These are phyloP conservation scores for Raddia guianensis DNA, from an alignment of 176 grass and related monocot genomes.

Conservation along the genomic window DNA sequence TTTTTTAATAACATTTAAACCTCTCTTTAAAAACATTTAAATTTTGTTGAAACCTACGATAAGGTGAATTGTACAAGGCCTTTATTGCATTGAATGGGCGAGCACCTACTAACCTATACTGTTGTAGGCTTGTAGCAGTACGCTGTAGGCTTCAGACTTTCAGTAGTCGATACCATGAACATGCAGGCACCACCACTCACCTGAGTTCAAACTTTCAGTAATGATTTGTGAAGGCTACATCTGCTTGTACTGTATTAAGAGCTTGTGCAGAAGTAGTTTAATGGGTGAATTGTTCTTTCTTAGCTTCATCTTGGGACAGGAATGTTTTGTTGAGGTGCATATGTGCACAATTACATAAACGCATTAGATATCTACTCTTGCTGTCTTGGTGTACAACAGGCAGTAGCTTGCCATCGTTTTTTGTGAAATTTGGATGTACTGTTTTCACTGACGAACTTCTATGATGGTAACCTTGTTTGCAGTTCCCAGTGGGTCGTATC, in stretches of 20 bases:
- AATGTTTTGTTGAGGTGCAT: background rate
- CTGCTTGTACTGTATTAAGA: background rate
- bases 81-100: no score
- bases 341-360: background rate
- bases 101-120: background rate
- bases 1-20: no score
- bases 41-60: no score
- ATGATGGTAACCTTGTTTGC: background rate
- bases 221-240: background rate
- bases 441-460: background rate
- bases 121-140: background rate
- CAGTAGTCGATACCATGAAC: background rate
- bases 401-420: background rate
- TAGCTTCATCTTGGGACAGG: background rate
- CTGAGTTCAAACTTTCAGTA: background rate
- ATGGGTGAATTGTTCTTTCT: background rate
- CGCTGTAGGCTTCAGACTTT: background rate
- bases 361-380: background rate
- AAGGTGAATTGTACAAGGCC: no score
- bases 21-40: no score
- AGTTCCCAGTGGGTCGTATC: constrained; percentile 52
- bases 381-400: background rate
- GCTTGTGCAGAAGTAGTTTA: background rate
- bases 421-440: background rate
- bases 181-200: no score